phyloP scores from a whole-genome alignment of 1,284 basidiomycete species.

The Malassezia brasiliensis region DNA sequence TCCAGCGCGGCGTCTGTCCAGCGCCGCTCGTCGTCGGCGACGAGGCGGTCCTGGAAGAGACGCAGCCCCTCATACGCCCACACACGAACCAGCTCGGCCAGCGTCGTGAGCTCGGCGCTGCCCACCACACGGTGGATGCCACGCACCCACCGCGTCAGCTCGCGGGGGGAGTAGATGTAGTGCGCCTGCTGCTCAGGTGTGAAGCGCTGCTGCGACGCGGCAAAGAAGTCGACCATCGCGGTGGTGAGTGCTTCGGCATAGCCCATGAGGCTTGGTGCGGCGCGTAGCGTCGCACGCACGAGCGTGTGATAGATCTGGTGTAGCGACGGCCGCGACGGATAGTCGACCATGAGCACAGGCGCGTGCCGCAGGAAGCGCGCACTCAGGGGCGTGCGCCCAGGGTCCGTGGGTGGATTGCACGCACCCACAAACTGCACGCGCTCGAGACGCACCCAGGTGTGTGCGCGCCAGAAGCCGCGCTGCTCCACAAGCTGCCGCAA shows the following conservation, averaged over 20 bases:
- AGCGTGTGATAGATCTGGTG: constrained; percentile 99
- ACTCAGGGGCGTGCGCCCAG: constrained; percentile 92
- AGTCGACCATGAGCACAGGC: constrained; percentile 98
- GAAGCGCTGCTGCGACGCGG: constrained; percentile 84
- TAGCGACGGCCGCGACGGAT: constrained; percentile 90
- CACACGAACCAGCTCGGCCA: constrained; percentile 80
- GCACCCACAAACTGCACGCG: constrained; percentile 98
- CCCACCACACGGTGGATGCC: constrained; percentile 95
- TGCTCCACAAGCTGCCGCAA: constrained; percentile 91
- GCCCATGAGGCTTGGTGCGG: constrained; percentile 81
- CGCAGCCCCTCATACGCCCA: constrained; percentile 98
- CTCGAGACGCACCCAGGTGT: constrained; percentile 94
- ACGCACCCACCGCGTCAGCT: constrained; percentile 93
- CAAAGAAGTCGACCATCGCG: constrained; percentile 93
- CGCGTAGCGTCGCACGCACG: constrained; percentile 89
- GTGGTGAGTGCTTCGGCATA: constrained; percentile 90
- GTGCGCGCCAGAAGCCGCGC: constrained; percentile 94
- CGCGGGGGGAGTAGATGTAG: constrained; percentile 98
- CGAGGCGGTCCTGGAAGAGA: constrained; percentile 93
- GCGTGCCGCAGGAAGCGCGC: constrained; percentile 96
- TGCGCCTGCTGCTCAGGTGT: constrained; percentile 94
- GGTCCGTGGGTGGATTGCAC: constrained; percentile 99
- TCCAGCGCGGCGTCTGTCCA: constrained; percentile 96
- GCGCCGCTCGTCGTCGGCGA: constrained; percentile 49
- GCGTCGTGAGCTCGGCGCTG: constrained; percentile 72